Evolutionary conservation across 1,139 yeast species (phyloP).

Genomic region (Wickerhamomyces sp.): DNA sequence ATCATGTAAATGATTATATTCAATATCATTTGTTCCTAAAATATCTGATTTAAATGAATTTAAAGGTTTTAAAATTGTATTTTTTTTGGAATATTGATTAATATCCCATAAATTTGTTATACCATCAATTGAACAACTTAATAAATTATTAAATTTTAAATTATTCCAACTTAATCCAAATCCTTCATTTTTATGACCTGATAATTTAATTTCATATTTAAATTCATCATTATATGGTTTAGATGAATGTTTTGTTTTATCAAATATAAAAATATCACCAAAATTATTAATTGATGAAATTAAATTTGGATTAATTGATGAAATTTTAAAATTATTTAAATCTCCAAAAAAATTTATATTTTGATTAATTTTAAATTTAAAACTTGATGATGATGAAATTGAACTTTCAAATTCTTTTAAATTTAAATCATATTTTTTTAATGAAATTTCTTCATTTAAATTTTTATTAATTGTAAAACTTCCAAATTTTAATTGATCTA

Average conservation of each 20-base stretch:
- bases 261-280: conserved; percentile 69
- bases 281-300: conserved; percentile 74
- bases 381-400: conserved; percentile 4
- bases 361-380: conserved; percentile 11
- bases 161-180: conserved; percentile 63
- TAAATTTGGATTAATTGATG: conserved; percentile 68
- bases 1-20: conserved; percentile 58
- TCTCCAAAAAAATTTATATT: conserved; percentile 37
- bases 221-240: conserved; percentile 8
- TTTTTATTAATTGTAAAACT: conserved; percentile 10
- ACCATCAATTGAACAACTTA: conserved; percentile 57
- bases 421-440: conserved; percentile 15
- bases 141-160: conserved; percentile 43
- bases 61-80: conserved; percentile 15
- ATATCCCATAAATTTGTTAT: conserved; percentile 53
- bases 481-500: conserved; percentile 55
- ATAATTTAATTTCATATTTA: conserved; percentile 25
- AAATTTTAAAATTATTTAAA: conserved; percentile 72
- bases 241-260: conserved; percentile 39
- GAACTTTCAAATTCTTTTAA: conserved; percentile 18
- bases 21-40: conserved; percentile 54
- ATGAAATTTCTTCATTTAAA: conserved; percentile 10
- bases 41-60: conserved; percentile 16
- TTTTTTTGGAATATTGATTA: conserved; percentile 21
- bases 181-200: conserved; percentile 51